Evolutionary conservation across 306 rosid species (phyloP).

Genomic region (Prinsepia uniflora): DNA sequence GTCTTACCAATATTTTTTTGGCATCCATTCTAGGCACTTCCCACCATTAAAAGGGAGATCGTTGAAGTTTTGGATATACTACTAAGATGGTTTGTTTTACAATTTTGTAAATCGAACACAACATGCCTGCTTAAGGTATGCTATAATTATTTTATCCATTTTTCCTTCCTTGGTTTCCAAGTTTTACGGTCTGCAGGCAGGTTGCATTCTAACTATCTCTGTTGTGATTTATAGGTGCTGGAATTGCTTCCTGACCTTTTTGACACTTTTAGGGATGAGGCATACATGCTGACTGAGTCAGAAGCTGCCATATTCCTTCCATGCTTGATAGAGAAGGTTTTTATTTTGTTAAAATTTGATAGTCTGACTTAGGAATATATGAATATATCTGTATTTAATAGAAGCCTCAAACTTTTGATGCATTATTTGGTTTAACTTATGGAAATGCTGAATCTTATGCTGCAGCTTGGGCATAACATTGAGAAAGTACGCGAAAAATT

Average conservation of each 20-base stretch:
- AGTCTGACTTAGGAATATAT: neutral
- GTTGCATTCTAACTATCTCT: constrained; percentile 8
- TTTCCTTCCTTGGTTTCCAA: constrained; percentile 1
- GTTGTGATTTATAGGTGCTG: constrained; percentile 59
- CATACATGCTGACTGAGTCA: constrained; percentile 71
- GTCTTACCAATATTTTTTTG: constrained; percentile 7
- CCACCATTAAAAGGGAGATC: constrained; percentile 69
- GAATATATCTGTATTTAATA: neutral
- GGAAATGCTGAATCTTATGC: constrained; percentile 21
- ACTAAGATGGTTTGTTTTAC: constrained; percentile 89
- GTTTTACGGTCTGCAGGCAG: neutral
- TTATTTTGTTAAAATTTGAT: constrained; percentile 1
- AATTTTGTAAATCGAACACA: constrained; percentile 97
- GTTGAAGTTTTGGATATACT: constrained; percentile 92
- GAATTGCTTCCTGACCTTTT: constrained; percentile 93
- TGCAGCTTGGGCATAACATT: constrained; percentile 94
- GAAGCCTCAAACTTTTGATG: neutral
- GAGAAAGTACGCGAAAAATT: constrained; percentile 91
- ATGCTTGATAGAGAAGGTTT: constrained; percentile 89
- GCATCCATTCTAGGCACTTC: constrained; percentile 67
- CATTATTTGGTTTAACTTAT: neutral
- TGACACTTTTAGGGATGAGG: constrained; percentile 75
- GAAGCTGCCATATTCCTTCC: constrained; percentile 95
- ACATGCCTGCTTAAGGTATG: constrained; percentile 92
- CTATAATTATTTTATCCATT: constrained; percentile 3